Evolutionary conservation across 306 rosid genomes (phyloP).

Genomic region (Cucurbita argyrosperma): DNA sequence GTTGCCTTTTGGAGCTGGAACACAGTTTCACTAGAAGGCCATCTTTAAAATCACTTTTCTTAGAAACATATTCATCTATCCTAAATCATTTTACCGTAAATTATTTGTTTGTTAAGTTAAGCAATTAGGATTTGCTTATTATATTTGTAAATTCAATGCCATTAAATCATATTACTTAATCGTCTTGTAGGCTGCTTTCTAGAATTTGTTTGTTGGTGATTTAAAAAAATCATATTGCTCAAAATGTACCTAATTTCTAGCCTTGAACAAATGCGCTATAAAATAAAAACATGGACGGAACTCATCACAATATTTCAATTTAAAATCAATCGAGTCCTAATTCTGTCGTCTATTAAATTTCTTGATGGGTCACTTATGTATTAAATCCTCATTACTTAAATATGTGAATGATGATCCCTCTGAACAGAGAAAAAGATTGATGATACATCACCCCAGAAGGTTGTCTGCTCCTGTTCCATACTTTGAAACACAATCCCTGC

Average conservation of each 20-base stretch:
- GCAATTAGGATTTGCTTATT: not conserved
- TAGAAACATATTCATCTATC: not conserved
- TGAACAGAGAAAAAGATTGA: slow-evolving; percentile 49
- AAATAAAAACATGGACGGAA: no score
- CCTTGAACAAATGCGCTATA: not conserved
- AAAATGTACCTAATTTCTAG: not conserved
- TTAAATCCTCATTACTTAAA: not conserved
- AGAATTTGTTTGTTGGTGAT: not conserved
- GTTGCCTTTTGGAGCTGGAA: no score
- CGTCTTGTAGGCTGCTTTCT: not conserved
- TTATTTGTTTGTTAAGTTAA: not conserved
- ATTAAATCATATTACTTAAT: not conserved
- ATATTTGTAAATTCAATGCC: no score
- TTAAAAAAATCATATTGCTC: not conserved
- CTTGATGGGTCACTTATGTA: not conserved
- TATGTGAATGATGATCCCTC: not conserved
- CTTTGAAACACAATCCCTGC: slow-evolving; percentile 25
- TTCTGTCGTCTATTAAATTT: not conserved
- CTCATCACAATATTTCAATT: no score
- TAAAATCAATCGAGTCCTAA: not conserved
- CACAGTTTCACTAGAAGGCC: no score
- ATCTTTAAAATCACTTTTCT: no score
- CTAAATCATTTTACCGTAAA: not conserved
- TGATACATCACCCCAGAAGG: slow-evolving; percentile 63
- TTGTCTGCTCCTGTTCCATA: slow-evolving; percentile 70